Evolutionary conservation across 2,329 filamentous ascomycete species (phyloP).

Genomic region (Colletotrichum tabaci): DNA sequence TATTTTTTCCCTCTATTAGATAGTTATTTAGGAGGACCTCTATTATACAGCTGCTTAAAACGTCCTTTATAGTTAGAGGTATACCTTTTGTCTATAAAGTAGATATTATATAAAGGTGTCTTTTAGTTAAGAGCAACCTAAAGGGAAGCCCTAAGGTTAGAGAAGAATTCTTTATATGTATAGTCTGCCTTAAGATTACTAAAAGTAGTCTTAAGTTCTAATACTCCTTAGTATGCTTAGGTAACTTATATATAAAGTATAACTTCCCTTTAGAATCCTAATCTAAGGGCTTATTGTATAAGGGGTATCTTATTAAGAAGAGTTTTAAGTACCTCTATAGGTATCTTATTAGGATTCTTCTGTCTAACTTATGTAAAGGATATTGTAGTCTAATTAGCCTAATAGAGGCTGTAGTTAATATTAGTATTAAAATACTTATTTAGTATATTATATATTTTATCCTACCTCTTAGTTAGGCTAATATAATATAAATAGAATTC

Average conservation of each 20-base stretch:
- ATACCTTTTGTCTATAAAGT: neutral
- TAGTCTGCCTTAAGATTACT: neutral
- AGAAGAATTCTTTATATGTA: neutral
- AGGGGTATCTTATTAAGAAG: neutral
- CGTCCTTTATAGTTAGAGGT: neutral
- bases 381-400: too few relatives aligned
- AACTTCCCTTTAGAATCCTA: neutral
- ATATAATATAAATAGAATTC: too few relatives aligned
- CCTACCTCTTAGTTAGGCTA: too few relatives aligned
- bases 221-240: neutral
- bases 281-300: neutral
- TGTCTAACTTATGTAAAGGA: neutral
- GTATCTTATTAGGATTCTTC: too few relatives aligned
- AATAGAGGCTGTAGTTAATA: too few relatives aligned
- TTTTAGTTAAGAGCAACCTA: neutral
- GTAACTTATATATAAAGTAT: neutral
- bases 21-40: neutral
- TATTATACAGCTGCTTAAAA: neutral
- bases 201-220: neutral
- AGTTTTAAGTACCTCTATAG: too few relatives aligned
- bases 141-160: neutral
- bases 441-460: too few relatives aligned
- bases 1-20: too few relatives aligned
- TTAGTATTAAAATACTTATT: too few relatives aligned
- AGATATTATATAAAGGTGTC: neutral